Base-by-base conservation (phyloP, 148 eudicot species). In the Fagopyrum tataricum region DNA sequence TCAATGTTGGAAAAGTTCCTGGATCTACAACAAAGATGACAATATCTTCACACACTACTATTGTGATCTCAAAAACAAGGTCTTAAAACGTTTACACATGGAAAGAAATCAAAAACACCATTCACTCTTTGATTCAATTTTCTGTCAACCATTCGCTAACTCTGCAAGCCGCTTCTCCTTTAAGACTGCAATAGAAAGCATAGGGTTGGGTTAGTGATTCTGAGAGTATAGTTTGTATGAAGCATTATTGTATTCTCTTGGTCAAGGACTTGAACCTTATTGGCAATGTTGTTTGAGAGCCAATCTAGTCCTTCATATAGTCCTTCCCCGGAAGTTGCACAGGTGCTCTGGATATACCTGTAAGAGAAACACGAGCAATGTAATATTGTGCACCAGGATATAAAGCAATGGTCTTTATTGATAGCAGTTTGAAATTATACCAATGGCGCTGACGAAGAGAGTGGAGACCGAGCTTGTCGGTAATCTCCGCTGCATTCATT, bases 401-500 rank as follows among this genome's bases (percentile, higher is more conserved):
- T 8, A 13, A 46, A 46, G 13, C 49, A 46, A 46, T 46, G 49
- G 49, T 12, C 0, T 8, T 0, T 18, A 20, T 7, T n/a, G 56
- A 52, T 15, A 14, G 21, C 7, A 52, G 56, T 20, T 6, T 5
- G 6, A 3, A 17, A 5, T 6, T 14, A n/a, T 53, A 89, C 89
- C 93, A 89, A 77, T 89, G 90, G 71, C 90, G 87, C 44, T 85
- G 90, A 47, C 89, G 89, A 73, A 87, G 86, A 64, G 89, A 87
- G 73, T 87, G 88, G 74, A 89, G 93, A 53, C 89, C 90, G 70
- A 89, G 90, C 82, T 89, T 89, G 76, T 85, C 87, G 67, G 90
- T 87, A 61, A 89, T 87, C 71, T 89, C 88, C 44, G 89, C 89
- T 73, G 87, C 91, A 79, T 84, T 84, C 89, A 88, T 88, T 56